A percentile compares a stretch with the other conserved stretches of the same genome.
Conservation (phyloP, 1,284 basidiomycete genomes). For the Tilletia caries region DNA sequence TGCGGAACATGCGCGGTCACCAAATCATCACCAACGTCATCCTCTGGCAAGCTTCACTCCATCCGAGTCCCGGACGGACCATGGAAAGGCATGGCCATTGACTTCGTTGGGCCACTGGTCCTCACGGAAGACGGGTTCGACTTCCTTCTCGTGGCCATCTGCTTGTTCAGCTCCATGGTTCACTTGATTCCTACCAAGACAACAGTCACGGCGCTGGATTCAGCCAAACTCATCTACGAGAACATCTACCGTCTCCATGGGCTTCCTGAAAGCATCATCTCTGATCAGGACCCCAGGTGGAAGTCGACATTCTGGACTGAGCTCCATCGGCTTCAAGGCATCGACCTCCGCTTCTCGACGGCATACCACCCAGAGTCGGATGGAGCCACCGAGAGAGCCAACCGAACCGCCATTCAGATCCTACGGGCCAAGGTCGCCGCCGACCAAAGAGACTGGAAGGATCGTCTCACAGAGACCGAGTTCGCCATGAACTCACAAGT, state of each 20-base stretch:
- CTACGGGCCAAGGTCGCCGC: slow-evolving; percentile 30
- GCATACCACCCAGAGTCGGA: slow-evolving; percentile 55
- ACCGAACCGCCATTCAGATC: slow-evolving; percentile 55
- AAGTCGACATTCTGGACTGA: slow-evolving; percentile 49
- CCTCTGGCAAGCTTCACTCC: slow-evolving; percentile 54
- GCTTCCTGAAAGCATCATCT: slow-evolving; percentile 52
- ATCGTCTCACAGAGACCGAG: slow-evolving; percentile 8
- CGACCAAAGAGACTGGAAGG: slow-evolving; percentile 24
- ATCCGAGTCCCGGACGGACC: slow-evolving; percentile 53
- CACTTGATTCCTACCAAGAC: slow-evolving; percentile 62
- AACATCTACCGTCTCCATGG: slow-evolving; percentile 53
- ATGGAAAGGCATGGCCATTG: slow-evolving; percentile 57
- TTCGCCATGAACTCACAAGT: slow-evolving; percentile 15
- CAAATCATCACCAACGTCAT: slow-evolving; percentile 45
- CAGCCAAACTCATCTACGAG: slow-evolving; percentile 40
- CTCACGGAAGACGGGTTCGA: slow-evolving; percentile 53
- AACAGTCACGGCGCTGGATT: slow-evolving; percentile 39
- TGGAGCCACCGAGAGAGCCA: slow-evolving; percentile 57
- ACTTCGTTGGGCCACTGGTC: slow-evolving; percentile 57
- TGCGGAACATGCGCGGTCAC: slow-evolving; percentile 56
- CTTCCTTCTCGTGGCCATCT: slow-evolving; percentile 55
- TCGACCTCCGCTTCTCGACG: slow-evolving; percentile 48
- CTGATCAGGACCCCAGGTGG: slow-evolving; percentile 55
- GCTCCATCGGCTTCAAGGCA: slow-evolving; percentile 25
- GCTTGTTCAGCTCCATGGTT: slow-evolving; percentile 53